These are phyloP conservation scores for Dentipellis sp. DNA, from an alignment of 768 basidiomycete species.

Conservation along the genomic window DNA sequence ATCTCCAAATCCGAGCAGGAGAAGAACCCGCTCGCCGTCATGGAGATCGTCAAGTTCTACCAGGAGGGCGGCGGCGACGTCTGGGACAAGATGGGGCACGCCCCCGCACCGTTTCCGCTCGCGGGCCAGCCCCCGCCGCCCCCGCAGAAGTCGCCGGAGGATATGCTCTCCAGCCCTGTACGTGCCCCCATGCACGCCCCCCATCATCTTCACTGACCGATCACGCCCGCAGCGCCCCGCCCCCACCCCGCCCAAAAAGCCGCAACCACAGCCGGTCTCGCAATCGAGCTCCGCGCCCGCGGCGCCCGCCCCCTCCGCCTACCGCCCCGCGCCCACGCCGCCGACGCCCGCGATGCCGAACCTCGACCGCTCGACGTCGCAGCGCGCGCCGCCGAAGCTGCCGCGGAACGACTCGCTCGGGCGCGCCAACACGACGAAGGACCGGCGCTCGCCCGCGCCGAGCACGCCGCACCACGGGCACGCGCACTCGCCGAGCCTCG, in stretches of 20 bases:
- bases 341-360: constrained; percentile 53
- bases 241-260: constrained; percentile 35
- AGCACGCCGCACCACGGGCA: constrained; percentile 16
- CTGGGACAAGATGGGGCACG: constrained; percentile 74
- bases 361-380: constrained; percentile 83
- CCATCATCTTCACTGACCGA: constrained; percentile 2
- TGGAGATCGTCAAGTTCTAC: constrained; percentile 99
- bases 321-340: constrained; percentile 72
- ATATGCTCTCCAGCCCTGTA: constrained; percentile 49
- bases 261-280: constrained; percentile 17
- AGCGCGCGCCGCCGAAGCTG: constrained; percentile 49
- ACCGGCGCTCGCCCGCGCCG: constrained; percentile 37
- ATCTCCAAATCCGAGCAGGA: constrained; percentile 93
- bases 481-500: constrained; percentile 4
- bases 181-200: constrained; percentile 21
- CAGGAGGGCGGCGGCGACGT: constrained; percentile 78
- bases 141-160: constrained; percentile 32
- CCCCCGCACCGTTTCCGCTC: constrained; percentile 16
- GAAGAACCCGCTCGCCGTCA: constrained; percentile 94
- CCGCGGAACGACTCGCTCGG: constrained; percentile 30
- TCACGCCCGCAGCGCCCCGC: constrained; percentile 25
- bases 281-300: constrained; percentile 2
- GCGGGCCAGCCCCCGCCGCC: not conserved
- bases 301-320: constrained; percentile 40
- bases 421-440: constrained; percentile 62